A percentile compares a stretch with the other conserved stretches of the same genome.
These are phyloP conservation scores for Coemansia sp. DNA, from an alignment of 192 early-diverging fungal species.

Conservation along the genomic window DNA sequence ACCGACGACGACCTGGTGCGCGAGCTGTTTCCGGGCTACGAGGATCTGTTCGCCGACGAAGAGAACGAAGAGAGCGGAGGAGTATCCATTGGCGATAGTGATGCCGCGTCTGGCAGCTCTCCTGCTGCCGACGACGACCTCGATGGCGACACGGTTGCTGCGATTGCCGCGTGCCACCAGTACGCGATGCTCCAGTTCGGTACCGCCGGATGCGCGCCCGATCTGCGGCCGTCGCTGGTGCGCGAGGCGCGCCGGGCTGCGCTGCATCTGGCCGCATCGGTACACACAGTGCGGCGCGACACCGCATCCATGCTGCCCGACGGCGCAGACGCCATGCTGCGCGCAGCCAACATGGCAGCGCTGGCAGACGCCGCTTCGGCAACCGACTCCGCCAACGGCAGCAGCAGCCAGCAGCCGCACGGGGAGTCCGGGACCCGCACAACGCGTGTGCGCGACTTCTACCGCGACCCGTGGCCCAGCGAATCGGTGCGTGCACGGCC, in stretches of 20 bases:
- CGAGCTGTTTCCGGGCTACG: constrained; percentile 84
- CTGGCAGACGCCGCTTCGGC: constrained; percentile 34
- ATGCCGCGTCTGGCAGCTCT: not conserved
- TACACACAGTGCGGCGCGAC: constrained; percentile 20
- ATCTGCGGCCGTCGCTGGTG: constrained; percentile 17
- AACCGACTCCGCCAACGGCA: not conserved
- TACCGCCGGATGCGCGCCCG: not conserved
- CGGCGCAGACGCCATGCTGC: constrained; percentile 18
- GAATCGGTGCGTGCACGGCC: constrained; percentile 70
- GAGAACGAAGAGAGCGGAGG: constrained; percentile 28
- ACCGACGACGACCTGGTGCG: constrained; percentile 70
- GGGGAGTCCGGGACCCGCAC: constrained; percentile 20
- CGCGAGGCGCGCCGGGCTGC: constrained; percentile 30
- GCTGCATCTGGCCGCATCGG: constrained; percentile 27
- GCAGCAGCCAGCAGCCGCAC: not conserved
- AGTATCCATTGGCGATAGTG: not conserved
- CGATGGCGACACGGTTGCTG: constrained; percentile 52
- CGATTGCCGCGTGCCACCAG: constrained; percentile 55
- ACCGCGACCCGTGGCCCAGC: constrained; percentile 74
- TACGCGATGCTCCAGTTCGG: constrained; percentile 57
- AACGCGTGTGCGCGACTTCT: constrained; percentile 81
- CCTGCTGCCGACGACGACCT: constrained; percentile 19
- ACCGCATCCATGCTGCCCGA: constrained; percentile 10
- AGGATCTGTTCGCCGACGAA: constrained; percentile 59
- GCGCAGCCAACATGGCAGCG: constrained; percentile 35